Evolutionary conservation across 2,329 filamentous ascomycete species (phyloP), one percentile per base, ranked within the genome.

Genomic region (Thelonectria rubi): DNA sequence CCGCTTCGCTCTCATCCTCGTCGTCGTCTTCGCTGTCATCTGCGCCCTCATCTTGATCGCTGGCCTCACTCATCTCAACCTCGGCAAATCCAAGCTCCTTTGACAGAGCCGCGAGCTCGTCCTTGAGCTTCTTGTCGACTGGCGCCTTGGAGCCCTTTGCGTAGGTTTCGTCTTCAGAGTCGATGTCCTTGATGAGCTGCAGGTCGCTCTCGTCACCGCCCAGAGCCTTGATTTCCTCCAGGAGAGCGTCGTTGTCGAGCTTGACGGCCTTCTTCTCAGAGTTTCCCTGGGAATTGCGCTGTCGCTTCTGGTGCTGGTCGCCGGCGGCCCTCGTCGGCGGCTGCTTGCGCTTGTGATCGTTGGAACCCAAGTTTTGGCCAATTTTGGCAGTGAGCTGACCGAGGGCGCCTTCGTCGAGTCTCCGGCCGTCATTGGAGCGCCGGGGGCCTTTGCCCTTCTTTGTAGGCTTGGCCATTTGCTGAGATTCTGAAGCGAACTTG

Each of bases 121-220:
- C 71, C 59, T 74, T 74, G 48, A 79, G 58, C 18, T 68, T 65
- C 71, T 82, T 83, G 60, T 84, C 82, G 6, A 78, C 68, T 15
- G 76, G 69, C 37, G 73, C 74, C 48, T 75, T 75, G 34, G 69
- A 68, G 37, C 66, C 72, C 45, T 73, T 70, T n/a, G 63, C 66
- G 43, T 72, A 69, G 18, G 73, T 76, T 52, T 78, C 76, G 58
- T 80, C 77, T 17, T 79, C 78, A 4, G 79, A 81, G 34, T 79
- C 76, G 12, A 80, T 77, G 60, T 84, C 85, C 43, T 81, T 84
- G 55, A 91, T 82, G 34, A 91, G 81, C 37, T 86, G 84, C 45
- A 89, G 73, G 65, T 91, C 88, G 43, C 86, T 81, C 73, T 90
- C 86, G 55, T 89, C 86, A 14, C 88, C 88, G 3, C 88, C 88